Evolutionary conservation across 257 asterid species (phyloP), one percentile per base, ranked within the genome.

Genomic region (Paulownia fortunei): DNA sequence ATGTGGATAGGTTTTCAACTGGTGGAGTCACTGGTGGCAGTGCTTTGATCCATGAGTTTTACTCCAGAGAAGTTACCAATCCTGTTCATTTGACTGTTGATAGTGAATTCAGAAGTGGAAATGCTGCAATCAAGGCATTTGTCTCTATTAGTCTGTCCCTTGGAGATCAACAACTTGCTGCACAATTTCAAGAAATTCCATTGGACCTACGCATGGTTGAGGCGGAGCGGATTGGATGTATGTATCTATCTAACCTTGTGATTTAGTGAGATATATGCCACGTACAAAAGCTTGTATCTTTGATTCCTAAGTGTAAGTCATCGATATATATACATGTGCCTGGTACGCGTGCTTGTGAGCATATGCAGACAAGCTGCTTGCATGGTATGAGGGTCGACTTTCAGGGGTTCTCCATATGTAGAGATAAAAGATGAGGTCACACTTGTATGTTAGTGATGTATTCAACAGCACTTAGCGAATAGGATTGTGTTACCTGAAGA

Each of bases 141-240:
- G 82, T 86, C 49, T 83, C 94, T 59, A 72, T 79, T 61, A 83
- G 63, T 76, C 86, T 92, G 63, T 90, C 96, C 56, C 91, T 96
- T 83, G 98, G 99, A 73, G 95, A 92, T 77, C 97, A 89, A 78
- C 97, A 86, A 51, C 91, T 96, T 78, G 99, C 99, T 56, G 89
- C 96, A 42, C 98, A 96, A 69, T 96, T 96, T 81, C 99, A 93
- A 75, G 99, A 96, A 85, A 89, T 96, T 81, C 94, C 97, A 1
- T 79, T 92, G 85, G 98, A 92, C 79, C 80, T 91, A 56, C 89
- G 96, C 73, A 88, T 93, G 98, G 85, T 93, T 77, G 99, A 92
- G 87, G 99, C 98, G 12, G 99, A 93, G 86, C 81, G 79, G 49
- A 84, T 93, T 85, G 99, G 99, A 80, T 93, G 99, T 93, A 90